A percentile compares a stretch with the other conserved stretches of the same genome.
Conservation (phyloP, 768 basidiomycete species). For the Lentinula raphanica region DNA sequence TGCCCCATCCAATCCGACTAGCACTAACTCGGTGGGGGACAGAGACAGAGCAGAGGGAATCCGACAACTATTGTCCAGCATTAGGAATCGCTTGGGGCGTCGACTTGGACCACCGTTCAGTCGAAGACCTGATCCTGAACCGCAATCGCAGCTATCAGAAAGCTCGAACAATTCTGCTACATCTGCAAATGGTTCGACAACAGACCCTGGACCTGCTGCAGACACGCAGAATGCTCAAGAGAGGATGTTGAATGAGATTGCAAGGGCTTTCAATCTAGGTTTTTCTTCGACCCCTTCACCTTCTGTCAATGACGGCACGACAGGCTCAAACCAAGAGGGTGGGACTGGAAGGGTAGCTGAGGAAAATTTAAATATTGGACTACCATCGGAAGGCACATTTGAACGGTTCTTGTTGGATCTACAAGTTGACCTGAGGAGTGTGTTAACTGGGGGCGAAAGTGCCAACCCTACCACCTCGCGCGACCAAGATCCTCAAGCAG, state of each 20-base stretch:
- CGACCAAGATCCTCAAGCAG: constrained; percentile 14
- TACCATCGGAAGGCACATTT: constrained; percentile 62
- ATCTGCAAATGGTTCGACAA: not conserved
- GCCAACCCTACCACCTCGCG: not conserved
- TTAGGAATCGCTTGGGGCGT: not conserved
- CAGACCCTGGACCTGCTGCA: not conserved
- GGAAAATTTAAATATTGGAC: constrained; percentile 1
- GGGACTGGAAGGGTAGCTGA: not conserved
- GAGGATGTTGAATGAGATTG: constrained; percentile 76
- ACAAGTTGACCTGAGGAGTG: constrained; percentile 65
- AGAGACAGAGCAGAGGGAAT: constrained; percentile 2
- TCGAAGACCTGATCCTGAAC: not conserved
- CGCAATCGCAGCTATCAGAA: no score
- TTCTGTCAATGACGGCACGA: not conserved
- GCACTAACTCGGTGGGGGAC: not conserved
- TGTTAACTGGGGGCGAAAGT: constrained; percentile 33
- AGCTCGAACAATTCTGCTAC: not conserved
- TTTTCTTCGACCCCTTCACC: constrained; percentile 35
- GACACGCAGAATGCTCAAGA: constrained; percentile 47
- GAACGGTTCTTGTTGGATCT: constrained; percentile 78
- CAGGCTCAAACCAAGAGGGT: not conserved
- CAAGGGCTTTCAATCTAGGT: constrained; percentile 71
- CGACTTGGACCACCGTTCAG: not conserved
- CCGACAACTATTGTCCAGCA: constrained; percentile 1
- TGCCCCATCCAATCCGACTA: not conserved